Percentiles rank a stretch among this genome's conserved stretches.
Conservation (phyloP, 768 basidiomycete genomes). For the Clitopilus hobsonii region DNA sequence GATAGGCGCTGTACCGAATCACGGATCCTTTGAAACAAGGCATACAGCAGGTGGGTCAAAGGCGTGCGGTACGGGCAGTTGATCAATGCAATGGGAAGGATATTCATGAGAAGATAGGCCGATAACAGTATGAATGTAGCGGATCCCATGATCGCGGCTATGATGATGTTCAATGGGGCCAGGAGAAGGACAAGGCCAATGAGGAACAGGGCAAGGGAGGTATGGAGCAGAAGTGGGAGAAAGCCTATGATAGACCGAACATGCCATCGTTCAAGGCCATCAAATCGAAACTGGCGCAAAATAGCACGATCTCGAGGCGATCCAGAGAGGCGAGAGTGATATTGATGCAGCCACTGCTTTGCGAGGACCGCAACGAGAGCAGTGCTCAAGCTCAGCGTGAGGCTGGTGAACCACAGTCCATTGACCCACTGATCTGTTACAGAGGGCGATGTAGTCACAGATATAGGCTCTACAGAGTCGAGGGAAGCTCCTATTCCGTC, state of each 20-base stretch:
- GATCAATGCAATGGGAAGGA: no score
- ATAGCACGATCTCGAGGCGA: conserved; percentile 1
- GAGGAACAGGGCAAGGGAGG: conserved; percentile 14
- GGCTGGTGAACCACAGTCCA: background rate
- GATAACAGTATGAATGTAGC: no score
- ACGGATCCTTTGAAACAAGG: no score
- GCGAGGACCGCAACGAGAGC: background rate
- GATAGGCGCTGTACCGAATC: no score
- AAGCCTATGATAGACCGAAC: conserved; percentile 7
- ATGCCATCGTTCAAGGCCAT: conserved; percentile 9
- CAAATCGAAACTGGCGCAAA: conserved; percentile 5
- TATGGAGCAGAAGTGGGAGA: conserved; percentile 12
- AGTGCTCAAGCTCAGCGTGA: background rate
- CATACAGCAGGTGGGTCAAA: no score
- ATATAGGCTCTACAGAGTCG: no score
- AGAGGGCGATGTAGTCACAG: no score
- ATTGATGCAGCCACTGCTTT: background rate
- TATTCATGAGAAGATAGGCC: no score
- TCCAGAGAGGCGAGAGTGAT: background rate
- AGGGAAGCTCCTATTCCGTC: no score
- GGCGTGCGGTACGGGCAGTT: no score
- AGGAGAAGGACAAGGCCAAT: conserved; percentile 11
- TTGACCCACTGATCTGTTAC: no score
- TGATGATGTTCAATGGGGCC: background rate
- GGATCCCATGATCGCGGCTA: no score